Evolutionary conservation across 345 rosid species (phyloP).

Genomic region (Raphanus sativus): DNA sequence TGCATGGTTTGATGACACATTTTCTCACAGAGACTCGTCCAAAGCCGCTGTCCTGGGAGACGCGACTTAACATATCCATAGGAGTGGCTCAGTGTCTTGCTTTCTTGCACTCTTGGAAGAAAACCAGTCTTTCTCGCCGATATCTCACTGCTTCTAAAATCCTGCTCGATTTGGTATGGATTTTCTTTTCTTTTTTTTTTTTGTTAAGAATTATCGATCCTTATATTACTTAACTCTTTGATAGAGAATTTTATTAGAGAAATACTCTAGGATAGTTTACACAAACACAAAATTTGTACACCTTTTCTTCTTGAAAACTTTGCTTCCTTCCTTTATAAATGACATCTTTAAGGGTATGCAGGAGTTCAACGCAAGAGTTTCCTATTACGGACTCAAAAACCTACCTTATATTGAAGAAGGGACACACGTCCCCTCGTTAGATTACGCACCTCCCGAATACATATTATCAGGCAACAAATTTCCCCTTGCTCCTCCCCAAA

Average conservation of each 20-base stretch:
- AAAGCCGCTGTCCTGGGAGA: not conserved
- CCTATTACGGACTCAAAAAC: not conserved
- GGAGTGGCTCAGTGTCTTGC: slow-evolving; percentile 2
- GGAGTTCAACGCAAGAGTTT: not conserved
- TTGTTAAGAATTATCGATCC: not conserved
- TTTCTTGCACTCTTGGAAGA: not conserved
- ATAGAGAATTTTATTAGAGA: too few species aligned
- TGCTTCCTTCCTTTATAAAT: not conserved
- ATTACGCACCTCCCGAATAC: slow-evolving; percentile 3
- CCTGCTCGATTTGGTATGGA: not conserved
- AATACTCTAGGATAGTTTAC: too few species aligned
- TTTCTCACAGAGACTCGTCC: not conserved
- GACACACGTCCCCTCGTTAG: not conserved
- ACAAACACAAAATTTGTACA: not conserved
- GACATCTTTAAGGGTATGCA: not conserved
- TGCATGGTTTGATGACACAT: not conserved
- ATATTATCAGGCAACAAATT: not conserved
- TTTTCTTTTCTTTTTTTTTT: not conserved
- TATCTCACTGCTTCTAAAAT: not conserved
- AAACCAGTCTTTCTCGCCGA: not conserved
- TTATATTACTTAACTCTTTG: too few species aligned
- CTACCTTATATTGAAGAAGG: not conserved
- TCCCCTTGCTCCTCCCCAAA: not conserved
- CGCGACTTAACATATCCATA: not conserved
- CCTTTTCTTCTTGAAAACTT: not conserved